phyloP scores from a whole-genome alignment of 441 rosid species.

The Adansonia grandidieri region DNA sequence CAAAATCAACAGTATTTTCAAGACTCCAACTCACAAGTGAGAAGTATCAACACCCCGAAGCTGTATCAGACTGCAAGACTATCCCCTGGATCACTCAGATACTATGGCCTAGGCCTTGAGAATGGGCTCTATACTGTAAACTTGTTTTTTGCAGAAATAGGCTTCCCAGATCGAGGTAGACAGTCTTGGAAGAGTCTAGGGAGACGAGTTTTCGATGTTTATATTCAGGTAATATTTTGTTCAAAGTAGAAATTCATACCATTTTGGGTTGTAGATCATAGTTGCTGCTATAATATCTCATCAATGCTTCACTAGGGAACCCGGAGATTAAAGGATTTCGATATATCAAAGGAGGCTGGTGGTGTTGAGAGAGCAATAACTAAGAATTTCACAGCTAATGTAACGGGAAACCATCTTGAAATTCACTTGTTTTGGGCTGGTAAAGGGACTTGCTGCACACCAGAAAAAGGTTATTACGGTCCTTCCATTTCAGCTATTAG shows the following conservation, averaged over 20 bases:
- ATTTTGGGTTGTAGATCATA: neutral
- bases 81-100: slow-evolving; percentile 52
- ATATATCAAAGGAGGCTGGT: neutral
- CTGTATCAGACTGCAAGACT: slow-evolving; percentile 44
- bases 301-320: neutral
- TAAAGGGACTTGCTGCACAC: neutral
- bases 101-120: slow-evolving; percentile 49
- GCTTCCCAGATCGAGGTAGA: slow-evolving; percentile 35
- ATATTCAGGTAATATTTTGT: slow-evolving; percentile 40
- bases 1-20: slow-evolving; percentile 32
- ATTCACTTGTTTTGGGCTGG: slow-evolving; percentile 7
- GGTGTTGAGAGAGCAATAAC: neutral
- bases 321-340: neutral
- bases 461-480: neutral
- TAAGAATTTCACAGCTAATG: neutral
- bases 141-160: slow-evolving; percentile 60
- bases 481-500: neutral
- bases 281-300: neutral
- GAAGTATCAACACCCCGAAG: slow-evolving; percentile 30
- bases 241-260: neutral
- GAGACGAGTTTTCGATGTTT: slow-evolving; percentile 61
- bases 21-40: slow-evolving; percentile 30
- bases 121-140: slow-evolving; percentile 50
- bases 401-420: slow-evolving; percentile 1
- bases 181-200: slow-evolving; percentile 43